Evolutionary conservation across 2,329 filamentous ascomycete species (phyloP), one percentile per base, ranked within the genome.

Genomic region (Trichoderma atroviride): DNA sequence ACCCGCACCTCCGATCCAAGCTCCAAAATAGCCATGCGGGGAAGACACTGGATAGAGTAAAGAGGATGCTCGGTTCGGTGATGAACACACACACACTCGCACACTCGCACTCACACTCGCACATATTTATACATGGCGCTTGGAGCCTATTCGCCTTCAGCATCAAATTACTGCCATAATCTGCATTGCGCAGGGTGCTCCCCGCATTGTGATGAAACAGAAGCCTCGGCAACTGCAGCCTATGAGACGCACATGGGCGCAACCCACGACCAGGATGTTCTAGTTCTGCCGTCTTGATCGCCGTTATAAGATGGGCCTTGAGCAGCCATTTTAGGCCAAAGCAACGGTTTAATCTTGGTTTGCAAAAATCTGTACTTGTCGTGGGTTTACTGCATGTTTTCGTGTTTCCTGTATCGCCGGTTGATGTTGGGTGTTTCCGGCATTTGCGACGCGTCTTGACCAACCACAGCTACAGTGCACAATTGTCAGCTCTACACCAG

Each of bases 281-380:
- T 59, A 52, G 40, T 67, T n/a, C 40, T 59, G 53, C 55, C 40
- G 53, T 50, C 37, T 29, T 52, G 50, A 56, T 43, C 56, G 29
- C 24, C 58, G 22, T 67, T 67, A 66, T 66, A 63, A 63, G 60
- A 66, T 66, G 47, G 57, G 62, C 35, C 53, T 22, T 27, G n/a
- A 57, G 24, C 27, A 31, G 62, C 27, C 27, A 10, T 50, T 47
- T 7, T 29, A 66, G 19, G 27, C 24, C 37, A 58, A n/a, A 33
- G 31, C 43, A 43, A 40, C 14, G 19, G 37, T 16, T 31, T 24
- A 14, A 37, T 4, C 16, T 65, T 40, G 29, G 33, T 19, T 13
- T 5, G 56, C 29, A 43, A 11, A 19, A 43, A n/a, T n/a, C 9
- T 35, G 14, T 13, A n/a, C 35, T 24, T 66, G 5, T 43, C 27